phyloP scores from a whole-genome alignment of 352 stramenopile genomes.

The Elongisporangium anandrum region DNA sequence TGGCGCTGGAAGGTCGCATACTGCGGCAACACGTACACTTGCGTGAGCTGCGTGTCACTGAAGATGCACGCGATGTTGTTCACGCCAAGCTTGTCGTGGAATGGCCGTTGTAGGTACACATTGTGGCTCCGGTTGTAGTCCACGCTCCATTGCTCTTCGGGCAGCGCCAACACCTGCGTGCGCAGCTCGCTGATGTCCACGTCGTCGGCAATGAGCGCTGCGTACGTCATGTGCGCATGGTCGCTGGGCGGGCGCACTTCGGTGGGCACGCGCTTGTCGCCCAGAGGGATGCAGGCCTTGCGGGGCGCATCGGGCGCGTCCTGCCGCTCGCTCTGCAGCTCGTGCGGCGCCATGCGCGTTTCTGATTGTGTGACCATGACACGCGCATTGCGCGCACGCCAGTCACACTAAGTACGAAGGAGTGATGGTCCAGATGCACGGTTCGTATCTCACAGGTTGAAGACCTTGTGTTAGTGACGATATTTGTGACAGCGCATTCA shows the following conservation, averaged over 20 bases:
- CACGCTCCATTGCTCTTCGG: constrained; percentile 35
- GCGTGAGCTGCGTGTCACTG: constrained; percentile 94
- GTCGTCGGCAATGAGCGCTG: constrained; percentile 28
- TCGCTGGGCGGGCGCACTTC: constrained; percentile 38
- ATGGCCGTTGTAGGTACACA: constrained; percentile 86
- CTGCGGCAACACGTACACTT: constrained; percentile 90
- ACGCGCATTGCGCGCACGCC: not conserved
- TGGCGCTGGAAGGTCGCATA: constrained; percentile 46
- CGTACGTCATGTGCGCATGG: constrained; percentile 31
- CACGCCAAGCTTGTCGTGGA: constrained; percentile 95
- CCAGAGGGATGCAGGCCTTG: constrained; percentile 33
- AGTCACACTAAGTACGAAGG: not conserved
- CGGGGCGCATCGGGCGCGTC: constrained; percentile 31
- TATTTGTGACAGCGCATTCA: not conserved
- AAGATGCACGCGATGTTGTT: constrained; percentile 95
- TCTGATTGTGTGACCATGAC: not conserved
- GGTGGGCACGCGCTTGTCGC: constrained; percentile 49
- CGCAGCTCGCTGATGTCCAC: constrained; percentile 38
- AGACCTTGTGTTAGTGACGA: not conserved
- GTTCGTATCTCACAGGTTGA: not conserved
- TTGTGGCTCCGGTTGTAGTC: constrained; percentile 55
- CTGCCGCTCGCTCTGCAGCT: constrained; percentile 14
- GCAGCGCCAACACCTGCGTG: constrained; percentile 27
- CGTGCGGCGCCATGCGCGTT: not conserved
- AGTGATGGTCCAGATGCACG: not conserved